A percentile compares a stretch with the other conserved stretches of the same genome.
Conservation (phyloP, 192 early-diverging fungal species). For the Coemansia umbellata region DNA sequence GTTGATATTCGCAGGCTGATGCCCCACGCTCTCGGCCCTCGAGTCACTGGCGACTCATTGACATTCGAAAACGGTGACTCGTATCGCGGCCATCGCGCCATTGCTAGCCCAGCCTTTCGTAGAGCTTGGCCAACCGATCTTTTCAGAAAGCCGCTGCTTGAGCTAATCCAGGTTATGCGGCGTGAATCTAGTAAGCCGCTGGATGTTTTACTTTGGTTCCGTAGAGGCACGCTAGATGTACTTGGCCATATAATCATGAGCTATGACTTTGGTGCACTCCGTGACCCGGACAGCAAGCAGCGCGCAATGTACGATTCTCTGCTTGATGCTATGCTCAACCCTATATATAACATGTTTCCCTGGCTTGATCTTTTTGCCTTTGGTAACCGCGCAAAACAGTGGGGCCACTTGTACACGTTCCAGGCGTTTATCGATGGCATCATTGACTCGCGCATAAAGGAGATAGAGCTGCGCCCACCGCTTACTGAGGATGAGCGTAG, state of each 20-base stretch:
- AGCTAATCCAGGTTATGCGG: constrained; percentile 45
- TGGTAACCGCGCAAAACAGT: constrained; percentile 40
- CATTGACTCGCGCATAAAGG: constrained; percentile 25
- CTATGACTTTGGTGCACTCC: constrained; percentile 53
- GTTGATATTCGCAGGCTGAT: constrained; percentile 39
- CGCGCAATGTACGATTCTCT: constrained; percentile 48
- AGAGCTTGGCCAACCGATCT: constrained; percentile 42
- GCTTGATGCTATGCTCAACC: constrained; percentile 42
- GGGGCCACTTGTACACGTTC: constrained; percentile 40
- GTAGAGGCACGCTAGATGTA: constrained; percentile 56
- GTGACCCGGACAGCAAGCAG: constrained; percentile 45
- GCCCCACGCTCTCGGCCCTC: constrained; percentile 45
- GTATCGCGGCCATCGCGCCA: constrained; percentile 47
- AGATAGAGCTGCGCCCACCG: constrained; percentile 29
- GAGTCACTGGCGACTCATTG: constrained; percentile 40
- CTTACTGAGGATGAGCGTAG: constrained; percentile 47
- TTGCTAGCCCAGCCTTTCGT: constrained; percentile 51
- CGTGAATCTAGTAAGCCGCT: constrained; percentile 28
- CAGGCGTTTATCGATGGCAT: constrained; percentile 48
- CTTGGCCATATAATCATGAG: constrained; percentile 56
- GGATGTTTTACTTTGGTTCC: constrained; percentile 37
- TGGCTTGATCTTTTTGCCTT: constrained; percentile 48
- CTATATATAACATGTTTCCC: constrained; percentile 53
- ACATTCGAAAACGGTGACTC: constrained; percentile 45
- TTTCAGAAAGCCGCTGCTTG: constrained; percentile 36